Base-by-base conservation (phyloP, 352 stramenopile genomes). In the Pythium guiyangense region DNA sequence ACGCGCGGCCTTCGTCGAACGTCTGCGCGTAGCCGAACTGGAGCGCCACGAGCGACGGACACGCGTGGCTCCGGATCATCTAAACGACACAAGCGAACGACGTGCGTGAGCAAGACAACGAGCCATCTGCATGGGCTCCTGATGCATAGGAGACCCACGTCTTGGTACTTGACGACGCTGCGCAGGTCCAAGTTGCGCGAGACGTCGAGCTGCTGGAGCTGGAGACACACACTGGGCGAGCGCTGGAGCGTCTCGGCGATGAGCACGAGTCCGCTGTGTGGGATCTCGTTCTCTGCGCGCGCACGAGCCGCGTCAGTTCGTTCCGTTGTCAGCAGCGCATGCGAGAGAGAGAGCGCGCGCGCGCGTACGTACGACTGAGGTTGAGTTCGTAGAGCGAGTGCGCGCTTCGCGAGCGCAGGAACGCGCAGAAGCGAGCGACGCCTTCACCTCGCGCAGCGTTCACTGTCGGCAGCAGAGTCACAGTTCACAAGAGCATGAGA, bases 151-250 rank as follows among this genome's bases (percentile, higher is more conserved):
- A 40, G 6, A 52, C 52, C 12, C 42, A 78, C 72, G 59, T 78
- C 40, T 44, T 86, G 70, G 25, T 83, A 87, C 22, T 64, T 66
- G 2, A 71, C 63, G 37, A 89, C 70, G 9, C 66, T 78, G 44
- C 61, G 63, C 17, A 79, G 27, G 29, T 64, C 55, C 2, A 70
- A 22, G 40, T 89, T 87, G 14, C 68, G 60, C 8, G 79, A 71
- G 20, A 89, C 59, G 40, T 87, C 81, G 44, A 89, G 70, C 4
- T 74, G 54, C 34, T 79, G 70, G 3, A 89, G 68, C 44, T 84
- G 62, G 4, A 55, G 50, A 57, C 70, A 86, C 14, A 71, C 60
- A 22, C 62, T 25, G 50, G 50, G n/a, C 47, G n/a, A 40, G 6
- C 6, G 6, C 35, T 40, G 35, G 11, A 89, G 48, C 34, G 69